phyloP scores from a whole-genome alignment of 257 asterid species.

The Catharanthus roseus region DNA sequence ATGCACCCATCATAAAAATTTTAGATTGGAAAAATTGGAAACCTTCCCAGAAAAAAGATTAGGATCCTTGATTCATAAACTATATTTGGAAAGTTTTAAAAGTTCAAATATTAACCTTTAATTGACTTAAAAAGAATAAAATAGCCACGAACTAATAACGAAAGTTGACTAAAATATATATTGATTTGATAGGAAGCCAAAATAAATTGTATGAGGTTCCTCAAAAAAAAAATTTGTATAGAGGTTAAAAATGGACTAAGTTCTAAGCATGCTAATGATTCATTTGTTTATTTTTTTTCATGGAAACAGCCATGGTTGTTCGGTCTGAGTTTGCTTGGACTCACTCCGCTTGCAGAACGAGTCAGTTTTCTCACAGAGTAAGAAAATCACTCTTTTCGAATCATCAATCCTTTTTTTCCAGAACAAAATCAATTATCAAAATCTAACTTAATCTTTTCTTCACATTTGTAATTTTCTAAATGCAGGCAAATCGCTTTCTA shows the following conservation, averaged over 20 bases:
- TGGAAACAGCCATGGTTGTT: conserved; percentile 76
- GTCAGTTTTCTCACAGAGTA: conserved; percentile 89
- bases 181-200: too few species aligned
- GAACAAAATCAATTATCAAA: background rate
- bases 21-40: too few species aligned
- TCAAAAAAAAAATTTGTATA: too few species aligned
- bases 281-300: background rate
- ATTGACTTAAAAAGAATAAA: too few species aligned
- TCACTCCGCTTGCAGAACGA: conserved; percentile 90
- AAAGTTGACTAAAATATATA: too few species aligned
- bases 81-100: too few species aligned
- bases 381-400: conserved; percentile 15
- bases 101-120: too few species aligned
- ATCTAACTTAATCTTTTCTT: background rate
- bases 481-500: conserved; percentile 83
- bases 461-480: background rate
- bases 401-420: background rate
- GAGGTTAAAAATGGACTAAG: background rate
- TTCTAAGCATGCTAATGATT: background rate
- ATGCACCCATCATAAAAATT: too few species aligned
- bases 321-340: conserved; percentile 81
- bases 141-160: too few species aligned
- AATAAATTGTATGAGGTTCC: too few species aligned
- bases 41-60: too few species aligned
- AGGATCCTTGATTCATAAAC: too few species aligned